Evolutionary conservation across 2,329 filamentous ascomycete genomes (phyloP).

Genomic region (Neonectria sp.): DNA sequence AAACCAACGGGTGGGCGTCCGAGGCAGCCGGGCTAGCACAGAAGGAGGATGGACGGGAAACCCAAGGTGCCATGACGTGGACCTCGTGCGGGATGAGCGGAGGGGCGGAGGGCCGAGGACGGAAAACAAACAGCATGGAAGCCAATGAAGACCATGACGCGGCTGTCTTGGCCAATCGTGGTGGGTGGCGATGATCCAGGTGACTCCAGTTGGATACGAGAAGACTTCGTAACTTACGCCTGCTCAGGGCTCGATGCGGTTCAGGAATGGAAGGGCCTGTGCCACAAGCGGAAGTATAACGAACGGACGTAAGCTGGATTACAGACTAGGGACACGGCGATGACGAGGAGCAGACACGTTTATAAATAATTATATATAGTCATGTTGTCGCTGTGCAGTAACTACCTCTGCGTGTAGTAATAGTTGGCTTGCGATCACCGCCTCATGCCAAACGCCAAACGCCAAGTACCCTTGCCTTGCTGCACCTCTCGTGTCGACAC

Average conservation of each 20-base stretch:
- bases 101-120: neutral
- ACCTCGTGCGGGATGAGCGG: neutral
- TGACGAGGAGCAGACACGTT: neutral
- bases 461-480: neutral
- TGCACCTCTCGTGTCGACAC: neutral
- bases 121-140: conserved; percentile 12
- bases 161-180: conserved; percentile 17
- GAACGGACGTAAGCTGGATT: neutral
- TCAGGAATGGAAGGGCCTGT: neutral
- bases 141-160: conserved; percentile 20
- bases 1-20: neutral
- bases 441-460: neutral
- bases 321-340: neutral
- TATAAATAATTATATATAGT: neutral
- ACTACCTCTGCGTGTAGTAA: neutral
- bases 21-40: neutral
- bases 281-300: neutral
- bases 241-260: neutral
- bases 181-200: conserved; percentile 14
- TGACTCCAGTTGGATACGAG: conserved; percentile 27
- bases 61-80: conserved; percentile 9
- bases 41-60: conserved; percentile 5
- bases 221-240: conserved; percentile 1
- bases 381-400: neutral
- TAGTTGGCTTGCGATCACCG: neutral